Evolutionary conservation across 1,284 basidiomycete species (phyloP).

Genomic region (Cryptococcus sp.): DNA sequence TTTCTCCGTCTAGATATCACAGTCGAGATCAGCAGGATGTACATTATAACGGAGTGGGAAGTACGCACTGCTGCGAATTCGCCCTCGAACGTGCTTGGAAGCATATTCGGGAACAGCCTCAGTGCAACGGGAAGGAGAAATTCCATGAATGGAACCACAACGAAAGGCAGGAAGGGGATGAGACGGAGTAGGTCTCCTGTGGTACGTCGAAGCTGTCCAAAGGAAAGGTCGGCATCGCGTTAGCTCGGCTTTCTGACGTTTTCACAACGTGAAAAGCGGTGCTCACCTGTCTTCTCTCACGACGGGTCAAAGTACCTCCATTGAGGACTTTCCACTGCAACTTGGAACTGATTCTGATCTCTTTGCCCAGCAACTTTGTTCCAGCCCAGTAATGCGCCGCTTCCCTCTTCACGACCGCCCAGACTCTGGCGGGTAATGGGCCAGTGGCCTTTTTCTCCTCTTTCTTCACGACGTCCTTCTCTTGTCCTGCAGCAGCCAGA

Average conservation of each 20-base stretch:
- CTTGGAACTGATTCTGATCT: conserved; percentile 85
- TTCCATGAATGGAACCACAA: conserved; percentile 98
- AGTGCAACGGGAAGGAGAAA: conserved; percentile 93
- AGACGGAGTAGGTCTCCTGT: conserved; percentile 89
- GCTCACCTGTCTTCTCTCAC: conserved; percentile 86
- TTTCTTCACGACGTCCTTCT: conserved; percentile 73
- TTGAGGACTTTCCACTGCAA: conserved; percentile 90
- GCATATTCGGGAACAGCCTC: conserved; percentile 98
- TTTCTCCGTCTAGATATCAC: conserved; percentile 78
- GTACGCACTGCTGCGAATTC: conserved; percentile 80
- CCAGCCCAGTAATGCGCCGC: conserved; percentile 97
- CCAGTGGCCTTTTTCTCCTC: conserved; percentile 44
- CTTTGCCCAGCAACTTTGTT: conserved; percentile 88
- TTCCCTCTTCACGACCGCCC: conserved; percentile 95
- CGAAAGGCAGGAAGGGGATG: conserved; percentile 91
- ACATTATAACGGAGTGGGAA: neutral
- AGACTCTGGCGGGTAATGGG: conserved; percentile 53
- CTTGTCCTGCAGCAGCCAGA: conserved; percentile 54
- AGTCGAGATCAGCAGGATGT: neutral
- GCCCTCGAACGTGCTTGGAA: conserved; percentile 97
- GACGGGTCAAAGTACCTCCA: conserved; percentile 84
- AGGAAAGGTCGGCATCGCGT: neutral
- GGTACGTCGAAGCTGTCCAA: conserved; percentile 76
- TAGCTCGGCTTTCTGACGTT: neutral
- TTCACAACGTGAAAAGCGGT: neutral